Base-by-base conservation (phyloP, 805 yeast species). In the Saccharomycopsis sp. region DNA sequence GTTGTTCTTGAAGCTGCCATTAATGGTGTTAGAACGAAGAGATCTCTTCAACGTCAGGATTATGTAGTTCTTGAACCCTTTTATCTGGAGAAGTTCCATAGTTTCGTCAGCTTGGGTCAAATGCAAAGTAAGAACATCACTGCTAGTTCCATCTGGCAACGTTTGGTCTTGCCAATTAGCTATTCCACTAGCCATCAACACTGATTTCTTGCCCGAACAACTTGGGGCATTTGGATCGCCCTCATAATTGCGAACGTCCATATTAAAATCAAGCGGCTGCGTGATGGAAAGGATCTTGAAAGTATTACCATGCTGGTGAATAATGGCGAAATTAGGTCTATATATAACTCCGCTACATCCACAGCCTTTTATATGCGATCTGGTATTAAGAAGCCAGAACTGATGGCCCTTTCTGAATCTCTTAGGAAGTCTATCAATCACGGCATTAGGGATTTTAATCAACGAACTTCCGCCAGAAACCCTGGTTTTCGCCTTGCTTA, bases 331-430 rank as follows among this genome's bases (percentile, higher is more conserved):
- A 57, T 72, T 71, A 1, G 76, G 76, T 42, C 77, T 64, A 62
- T 73, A 73, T 67, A 73, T 69, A 12, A 66, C 66, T 25, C 61
- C 64, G 9, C 75, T 74, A 65, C 77, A 73, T 1, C 77, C 77
- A 63, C 77, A 73, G n/a, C 66, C 58, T 51, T 63, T 63, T 20
- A 73, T 53, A 59, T 73, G 77, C 15, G 76, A 73, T 51, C 76
- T 64, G 2, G 75, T 73, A 62, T 72, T 69, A 1, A 73, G 73
- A 3, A 72, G 61, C 69, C 73, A 73, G 2, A 73, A 62, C 56
- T 73, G 73, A 12, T 23, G 38, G 17, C 17, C 51, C 12, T n/a
- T 44, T n/a, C 22, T n/a, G 20, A 5, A 44, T 17, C 19, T 38
- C 29, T 17, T 8, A 3, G 51, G 51, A 12, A 54, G 51, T 15